Evolutionary conservation across 345 rosid genomes (phyloP).

Genomic region (Dipteronia dyeriana): DNA sequence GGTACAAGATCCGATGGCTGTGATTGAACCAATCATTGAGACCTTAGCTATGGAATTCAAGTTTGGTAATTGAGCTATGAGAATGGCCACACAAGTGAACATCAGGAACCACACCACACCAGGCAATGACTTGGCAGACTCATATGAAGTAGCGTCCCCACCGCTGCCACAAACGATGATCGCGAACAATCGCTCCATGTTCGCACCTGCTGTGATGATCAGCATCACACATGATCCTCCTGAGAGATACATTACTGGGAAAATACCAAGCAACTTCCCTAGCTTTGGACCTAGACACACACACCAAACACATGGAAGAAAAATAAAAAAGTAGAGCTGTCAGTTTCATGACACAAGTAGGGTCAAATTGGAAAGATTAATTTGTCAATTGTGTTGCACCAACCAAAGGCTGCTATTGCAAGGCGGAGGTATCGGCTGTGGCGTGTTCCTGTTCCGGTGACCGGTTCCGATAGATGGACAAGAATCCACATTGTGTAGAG

Average conservation of each 20-base stretch:
- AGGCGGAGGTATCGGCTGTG: conserved; percentile 57
- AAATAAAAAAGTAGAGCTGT: not conserved
- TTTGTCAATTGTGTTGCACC: conserved; percentile 2
- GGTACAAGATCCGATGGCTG: conserved; percentile 36
- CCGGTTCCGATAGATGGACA: conserved; percentile 41
- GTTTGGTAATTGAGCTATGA: conserved; percentile 47
- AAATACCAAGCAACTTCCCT: conserved; percentile 47
- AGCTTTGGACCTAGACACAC: conserved; percentile 39
- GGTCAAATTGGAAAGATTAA: no score
- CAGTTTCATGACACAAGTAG: not conserved
- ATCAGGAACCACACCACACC: conserved; percentile 46
- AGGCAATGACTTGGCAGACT: conserved; percentile 24
- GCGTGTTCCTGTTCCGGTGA: conserved; percentile 32
- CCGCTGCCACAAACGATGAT: conserved; percentile 15
- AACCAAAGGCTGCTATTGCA: conserved; percentile 49
- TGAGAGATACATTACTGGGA: conserved; percentile 66
- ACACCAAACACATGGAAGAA: no score
- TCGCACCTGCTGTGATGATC: conserved; percentile 45
- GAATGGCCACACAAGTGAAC: conserved; percentile 45
- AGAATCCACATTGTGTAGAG: conserved; percentile 53
- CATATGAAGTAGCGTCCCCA: conserved; percentile 9
- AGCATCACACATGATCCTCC: conserved; percentile 53
- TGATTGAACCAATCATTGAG: conserved; percentile 42
- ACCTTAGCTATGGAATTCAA: conserved; percentile 41
- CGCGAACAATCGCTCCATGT: conserved; percentile 33